These are phyloP conservation scores for Talaromyces piceae DNA, from an alignment of 2,329 filamentous ascomycete genomes.

Conservation along the genomic window DNA sequence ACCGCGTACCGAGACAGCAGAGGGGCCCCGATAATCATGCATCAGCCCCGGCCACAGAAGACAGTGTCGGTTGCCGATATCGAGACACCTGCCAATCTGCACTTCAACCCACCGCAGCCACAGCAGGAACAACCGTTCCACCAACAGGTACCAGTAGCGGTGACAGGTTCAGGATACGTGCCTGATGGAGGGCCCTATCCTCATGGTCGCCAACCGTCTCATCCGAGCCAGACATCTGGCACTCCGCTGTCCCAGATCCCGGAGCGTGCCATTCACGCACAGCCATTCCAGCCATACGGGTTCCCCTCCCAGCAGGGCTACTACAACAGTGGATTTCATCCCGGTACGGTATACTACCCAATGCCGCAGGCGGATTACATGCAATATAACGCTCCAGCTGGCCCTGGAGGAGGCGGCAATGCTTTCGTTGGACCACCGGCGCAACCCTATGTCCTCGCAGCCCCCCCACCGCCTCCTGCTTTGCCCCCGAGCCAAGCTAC, in stretches of 20 bases:
- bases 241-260: conserved; percentile 88
- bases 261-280: conserved; percentile 83
- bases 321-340: conserved; percentile 51
- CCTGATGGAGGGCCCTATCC: conserved; percentile 45
- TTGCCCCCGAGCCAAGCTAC: conserved; percentile 1
- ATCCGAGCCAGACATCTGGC: conserved; percentile 62
- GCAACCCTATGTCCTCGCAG: conserved; percentile 8
- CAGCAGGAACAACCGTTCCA: conserved; percentile 82
- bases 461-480: conserved; percentile 3
- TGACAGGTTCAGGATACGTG: conserved; percentile 51
- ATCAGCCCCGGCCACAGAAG: conserved; percentile 93
- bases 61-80: conserved; percentile 88
- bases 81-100: conserved; percentile 66
- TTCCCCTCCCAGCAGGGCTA: conserved; percentile 51
- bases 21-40: conserved; percentile 63
- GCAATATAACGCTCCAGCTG: conserved; percentile 3
- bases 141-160: conserved; percentile 79
- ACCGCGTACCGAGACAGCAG: conserved; percentile 54
- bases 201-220: conserved; percentile 62
- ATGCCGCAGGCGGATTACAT: conserved; percentile 33
- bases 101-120: conserved; percentile 53
- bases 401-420: conserved; percentile 31
- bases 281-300: conserved; percentile 73
- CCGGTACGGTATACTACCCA: conserved; percentile 63
- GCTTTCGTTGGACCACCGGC: conserved; percentile 20